phyloP scores from a whole-genome alignment of 2,329 filamentous ascomycete species.

The Stylonectria norvegica region DNA sequence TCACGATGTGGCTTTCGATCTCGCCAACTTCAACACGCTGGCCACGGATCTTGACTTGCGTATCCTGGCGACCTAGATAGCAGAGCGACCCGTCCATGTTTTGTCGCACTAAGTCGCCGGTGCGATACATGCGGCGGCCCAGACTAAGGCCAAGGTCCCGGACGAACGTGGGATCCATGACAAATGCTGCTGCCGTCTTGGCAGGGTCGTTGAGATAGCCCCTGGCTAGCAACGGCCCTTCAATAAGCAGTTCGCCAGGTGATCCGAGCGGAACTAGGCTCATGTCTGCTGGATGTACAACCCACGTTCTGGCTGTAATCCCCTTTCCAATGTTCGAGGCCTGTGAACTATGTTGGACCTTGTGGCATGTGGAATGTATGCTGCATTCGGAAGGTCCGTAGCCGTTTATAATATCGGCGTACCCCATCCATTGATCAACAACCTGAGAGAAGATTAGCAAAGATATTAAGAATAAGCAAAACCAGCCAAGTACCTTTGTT shows the following conservation, averaged over 20 bases:
- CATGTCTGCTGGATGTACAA: slow-evolving; percentile 2
- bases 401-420: background rate
- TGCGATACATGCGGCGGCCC: slow-evolving; percentile 37
- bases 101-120: slow-evolving; percentile 44
- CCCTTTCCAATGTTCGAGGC: slow-evolving; percentile 1
- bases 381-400: slow-evolving; percentile 7
- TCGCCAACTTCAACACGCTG: slow-evolving; percentile 46
- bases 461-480: background rate
- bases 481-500: no score
- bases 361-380: background rate
- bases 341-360: slow-evolving; percentile 2
- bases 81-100: slow-evolving; percentile 36
- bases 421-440: background rate
- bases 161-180: slow-evolving; percentile 24
- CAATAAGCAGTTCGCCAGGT: slow-evolving; percentile 26
- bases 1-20: slow-evolving; percentile 14
- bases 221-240: slow-evolving; percentile 44
- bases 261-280: slow-evolving; percentile 2
- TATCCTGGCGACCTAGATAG: slow-evolving; percentile 50
- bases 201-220: slow-evolving; percentile 43
- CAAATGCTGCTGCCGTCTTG: slow-evolving; percentile 30
- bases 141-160: background rate
- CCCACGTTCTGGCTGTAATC: slow-evolving; percentile 1
- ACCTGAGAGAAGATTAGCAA: background rate
- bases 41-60: slow-evolving; percentile 55